Evolutionary conservation across 1,284 basidiomycete genomes (phyloP), one percentile per base, ranked within the genome.

Genomic region (Malassezia equina): DNA sequence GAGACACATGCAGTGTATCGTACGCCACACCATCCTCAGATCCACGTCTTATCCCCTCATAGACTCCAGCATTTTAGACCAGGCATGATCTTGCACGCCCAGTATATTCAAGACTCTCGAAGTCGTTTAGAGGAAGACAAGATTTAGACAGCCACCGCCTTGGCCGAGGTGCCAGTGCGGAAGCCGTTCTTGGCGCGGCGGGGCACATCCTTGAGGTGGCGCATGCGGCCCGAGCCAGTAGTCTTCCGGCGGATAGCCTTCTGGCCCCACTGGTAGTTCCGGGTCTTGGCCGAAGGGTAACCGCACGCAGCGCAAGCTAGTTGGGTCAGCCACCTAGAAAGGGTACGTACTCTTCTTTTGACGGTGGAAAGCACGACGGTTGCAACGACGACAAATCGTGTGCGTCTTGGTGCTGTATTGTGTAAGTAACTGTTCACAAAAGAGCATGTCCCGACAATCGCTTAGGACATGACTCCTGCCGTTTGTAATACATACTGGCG

Each of bases 161-260:
- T 53, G n/a, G 46, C n/a, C 19, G 50, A 52, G 25, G 57, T 63
- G 57, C 72, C 72, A 40, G 71, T 67, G 59, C 67, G 65, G 82
- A 90, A 91, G 58, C 91, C 93, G 77, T 96, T 96, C 86, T 96
- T 96, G 51, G 70, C 68, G 13, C 62, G 60, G 58, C 71, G 68
- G 36, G 69, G 56, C 55, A 74, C 69, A 44, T 60, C 78, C 83
- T 91, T 94, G 79, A 98, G 83, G 83, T 91, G 84, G 66, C 82
- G 81, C 90, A 95, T 94, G 75, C 93, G 84, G 66, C 93, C 93
- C 69, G 93, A 91, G 68, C 93, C 93, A 65, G 91, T 80, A 61
- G 90, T 94, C 84, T 94, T 93, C 84, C 93, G 86, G 80, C 93
- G 86, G 84, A 96, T 95, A 59, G 91, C 93, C 84, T 98, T 98